Evolutionary conservation across 2,329 filamentous ascomycete species (phyloP).

Genomic region (Verticillium nonalfalfae): DNA sequence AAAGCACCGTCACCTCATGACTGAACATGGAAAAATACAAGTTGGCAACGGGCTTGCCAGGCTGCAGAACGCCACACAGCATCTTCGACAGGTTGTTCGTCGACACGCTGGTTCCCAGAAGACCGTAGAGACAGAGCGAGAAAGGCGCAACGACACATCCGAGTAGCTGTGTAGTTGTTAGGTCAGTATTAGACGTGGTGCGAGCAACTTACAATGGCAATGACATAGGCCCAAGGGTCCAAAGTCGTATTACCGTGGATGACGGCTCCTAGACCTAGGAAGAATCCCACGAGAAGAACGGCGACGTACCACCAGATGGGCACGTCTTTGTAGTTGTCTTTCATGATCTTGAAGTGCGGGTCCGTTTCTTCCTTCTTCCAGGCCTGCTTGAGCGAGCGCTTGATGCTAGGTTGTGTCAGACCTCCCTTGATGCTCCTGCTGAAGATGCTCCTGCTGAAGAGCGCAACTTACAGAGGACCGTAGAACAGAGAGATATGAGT

Average conservation of each 20-base stretch:
- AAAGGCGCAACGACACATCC: slow-evolving; percentile 9
- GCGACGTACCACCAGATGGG: slow-evolving; percentile 34
- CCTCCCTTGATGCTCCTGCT: slow-evolving; percentile 1
- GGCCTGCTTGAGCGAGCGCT: slow-evolving; percentile 12
- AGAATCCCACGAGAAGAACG: slow-evolving; percentile 24
- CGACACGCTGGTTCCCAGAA: slow-evolving; percentile 7
- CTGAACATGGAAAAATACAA: slow-evolving; percentile 35
- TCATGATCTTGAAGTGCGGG: slow-evolving; percentile 35
- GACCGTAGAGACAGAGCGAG: slow-evolving; percentile 8
- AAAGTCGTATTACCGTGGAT: slow-evolving; percentile 16
- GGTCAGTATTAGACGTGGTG: neutral
- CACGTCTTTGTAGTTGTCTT: slow-evolving; percentile 29
- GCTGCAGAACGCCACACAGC: slow-evolving; percentile 40
- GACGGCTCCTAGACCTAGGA: slow-evolving; percentile 29
- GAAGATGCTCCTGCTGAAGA: slow-evolving; percentile 3
- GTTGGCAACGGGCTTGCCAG: slow-evolving; percentile 30
- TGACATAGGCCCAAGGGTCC: slow-evolving; percentile 9
- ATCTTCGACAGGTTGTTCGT: slow-evolving; percentile 33
- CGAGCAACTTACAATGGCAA: slow-evolving; percentile 6
- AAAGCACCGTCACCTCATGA: slow-evolving; percentile 24
- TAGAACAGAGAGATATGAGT: slow-evolving; percentile 31
- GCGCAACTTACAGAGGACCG: slow-evolving; percentile 2
- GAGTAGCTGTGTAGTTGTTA: neutral
- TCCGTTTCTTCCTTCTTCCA: slow-evolving; percentile 21
- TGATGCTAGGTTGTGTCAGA: neutral